These are phyloP conservation scores for Plenodomus lindquistii DNA, from an alignment of 2,329 filamentous ascomycete species.

Conservation along the genomic window DNA sequence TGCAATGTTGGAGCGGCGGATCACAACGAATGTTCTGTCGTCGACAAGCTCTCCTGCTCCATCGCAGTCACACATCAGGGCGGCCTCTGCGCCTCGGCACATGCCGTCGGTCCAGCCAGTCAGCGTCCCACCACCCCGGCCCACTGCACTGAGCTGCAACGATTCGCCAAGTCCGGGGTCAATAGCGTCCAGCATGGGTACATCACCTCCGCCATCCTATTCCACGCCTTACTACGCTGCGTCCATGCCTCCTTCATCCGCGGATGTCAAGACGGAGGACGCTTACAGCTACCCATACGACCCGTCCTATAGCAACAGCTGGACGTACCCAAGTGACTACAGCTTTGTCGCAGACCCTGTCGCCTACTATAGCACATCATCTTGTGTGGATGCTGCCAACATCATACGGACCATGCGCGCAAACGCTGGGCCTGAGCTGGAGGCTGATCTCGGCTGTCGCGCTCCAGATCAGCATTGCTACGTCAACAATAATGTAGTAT, in stretches of 20 bases:
- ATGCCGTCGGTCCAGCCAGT: constrained; percentile 25
- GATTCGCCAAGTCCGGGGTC: constrained; percentile 38
- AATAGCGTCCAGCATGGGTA: constrained; percentile 37
- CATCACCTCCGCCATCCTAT: constrained; percentile 30
- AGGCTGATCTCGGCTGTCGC: constrained; percentile 47
- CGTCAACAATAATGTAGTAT: constrained; percentile 49
- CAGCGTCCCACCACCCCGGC: constrained; percentile 24
- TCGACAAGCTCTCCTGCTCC: constrained; percentile 23
- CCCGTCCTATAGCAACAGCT: constrained; percentile 21
- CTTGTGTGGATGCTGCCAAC: constrained; percentile 49
- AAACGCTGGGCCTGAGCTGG: constrained; percentile 43
- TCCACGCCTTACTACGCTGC: constrained; percentile 26
- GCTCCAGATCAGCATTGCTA: constrained; percentile 45
- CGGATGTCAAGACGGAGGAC: constrained; percentile 33
- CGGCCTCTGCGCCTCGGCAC: constrained; percentile 18
- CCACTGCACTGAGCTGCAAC: constrained; percentile 27
- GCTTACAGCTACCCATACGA: constrained; percentile 30
- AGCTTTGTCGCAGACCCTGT: constrained; percentile 15
- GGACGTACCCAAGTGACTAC: constrained; percentile 26
- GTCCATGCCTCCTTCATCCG: constrained; percentile 20
- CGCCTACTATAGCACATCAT: constrained; percentile 34
- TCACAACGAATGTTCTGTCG: constrained; percentile 22
- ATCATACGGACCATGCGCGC: constrained; percentile 52
- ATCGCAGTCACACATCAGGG: constrained; percentile 17
- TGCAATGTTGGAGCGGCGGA: constrained; percentile 37